Evolutionary conservation across 331 rosid genomes (phyloP).

Genomic region (Malus hybrid): DNA sequence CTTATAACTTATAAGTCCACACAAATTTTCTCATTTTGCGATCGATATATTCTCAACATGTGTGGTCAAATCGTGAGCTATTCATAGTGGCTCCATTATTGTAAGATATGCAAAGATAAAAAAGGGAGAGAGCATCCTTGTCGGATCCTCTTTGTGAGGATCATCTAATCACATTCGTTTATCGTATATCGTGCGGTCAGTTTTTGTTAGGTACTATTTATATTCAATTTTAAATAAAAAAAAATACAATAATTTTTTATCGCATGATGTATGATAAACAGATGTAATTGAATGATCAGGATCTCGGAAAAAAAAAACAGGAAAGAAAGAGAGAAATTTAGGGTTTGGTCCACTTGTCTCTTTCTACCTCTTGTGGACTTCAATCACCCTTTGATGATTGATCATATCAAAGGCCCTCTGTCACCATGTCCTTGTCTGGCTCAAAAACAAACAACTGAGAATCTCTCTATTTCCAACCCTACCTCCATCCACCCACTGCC

Average conservation of each 20-base stretch:
- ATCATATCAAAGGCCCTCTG: conserved; percentile 59
- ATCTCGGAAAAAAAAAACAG: background rate
- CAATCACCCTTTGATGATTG: conserved; percentile 68
- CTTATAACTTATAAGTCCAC: too few relatives aligned
- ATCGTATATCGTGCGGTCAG: too few relatives aligned
- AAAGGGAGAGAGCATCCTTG: background rate
- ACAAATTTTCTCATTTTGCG: too few relatives aligned
- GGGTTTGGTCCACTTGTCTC: conserved; percentile 49
- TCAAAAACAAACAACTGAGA: conserved; percentile 50
- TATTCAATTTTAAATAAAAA: too few relatives aligned
- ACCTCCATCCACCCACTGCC: conserved; percentile 16
- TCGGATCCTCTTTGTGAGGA: too few relatives aligned
- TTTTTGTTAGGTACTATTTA: too few relatives aligned
- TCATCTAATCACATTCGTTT: too few relatives aligned
- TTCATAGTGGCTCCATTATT: conserved; percentile 50
- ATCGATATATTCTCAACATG: too few relatives aligned
- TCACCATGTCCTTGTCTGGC: conserved; percentile 45
- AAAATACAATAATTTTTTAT: fast-evolving
- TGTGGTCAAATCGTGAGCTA: conserved; percentile 39
- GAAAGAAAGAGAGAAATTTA: background rate
- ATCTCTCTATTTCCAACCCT: conserved; percentile 30
- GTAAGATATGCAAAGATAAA: conserved; percentile 21
- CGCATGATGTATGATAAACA: too few relatives aligned
- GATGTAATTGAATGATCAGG: background rate
- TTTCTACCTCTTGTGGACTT: conserved; percentile 57